Percentiles rank a stretch among this genome's conserved stretches.
These are phyloP conservation scores for Aspergillus candidus DNA, from an alignment of 2,329 filamentous ascomycete species.

Conservation along the genomic window DNA sequence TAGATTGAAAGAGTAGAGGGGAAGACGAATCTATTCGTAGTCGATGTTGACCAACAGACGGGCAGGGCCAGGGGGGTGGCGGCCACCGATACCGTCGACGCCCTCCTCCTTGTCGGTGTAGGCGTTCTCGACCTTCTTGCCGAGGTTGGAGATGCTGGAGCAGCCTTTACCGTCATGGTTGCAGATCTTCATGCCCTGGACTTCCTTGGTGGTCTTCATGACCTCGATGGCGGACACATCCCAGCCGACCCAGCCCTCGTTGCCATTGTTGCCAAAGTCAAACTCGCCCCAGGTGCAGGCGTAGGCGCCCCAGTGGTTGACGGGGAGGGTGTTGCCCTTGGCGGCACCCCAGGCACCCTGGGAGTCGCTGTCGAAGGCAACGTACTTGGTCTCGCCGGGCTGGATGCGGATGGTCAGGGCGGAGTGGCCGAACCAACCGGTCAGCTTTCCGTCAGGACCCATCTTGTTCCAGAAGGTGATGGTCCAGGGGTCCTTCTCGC, in stretches of 20 bases:
- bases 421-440: constrained; percentile 30
- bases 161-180: constrained; percentile 21
- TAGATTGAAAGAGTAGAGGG: constrained; percentile 6
- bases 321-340: constrained; percentile 23
- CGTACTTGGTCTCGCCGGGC: constrained; percentile 27
- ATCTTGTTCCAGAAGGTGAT: constrained; percentile 39
- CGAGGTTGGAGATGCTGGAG: constrained; percentile 25
- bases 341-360: constrained; percentile 33
- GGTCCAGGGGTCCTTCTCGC: constrained; percentile 27
- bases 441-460: constrained; percentile 26
- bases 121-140: constrained; percentile 23
- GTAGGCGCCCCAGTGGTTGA: constrained; percentile 23
- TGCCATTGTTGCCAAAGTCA: constrained; percentile 28
- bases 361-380: constrained; percentile 34
- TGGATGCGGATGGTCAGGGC: constrained; percentile 30
- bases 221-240: constrained; percentile 38
- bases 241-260: constrained; percentile 32
- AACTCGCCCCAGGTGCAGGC: constrained; percentile 40
- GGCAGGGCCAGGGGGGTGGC: constrained; percentile 21
- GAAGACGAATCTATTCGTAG: constrained; percentile 17
- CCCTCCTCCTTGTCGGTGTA: constrained; percentile 26
- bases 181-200: constrained; percentile 37
- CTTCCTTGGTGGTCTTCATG: constrained; percentile 18
- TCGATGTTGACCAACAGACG: constrained; percentile 28
- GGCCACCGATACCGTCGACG: constrained; percentile 27